Conservation (phyloP, 192 early-diverging fungal genomes). For the Gryganskiella cystojenkinii region DNA sequence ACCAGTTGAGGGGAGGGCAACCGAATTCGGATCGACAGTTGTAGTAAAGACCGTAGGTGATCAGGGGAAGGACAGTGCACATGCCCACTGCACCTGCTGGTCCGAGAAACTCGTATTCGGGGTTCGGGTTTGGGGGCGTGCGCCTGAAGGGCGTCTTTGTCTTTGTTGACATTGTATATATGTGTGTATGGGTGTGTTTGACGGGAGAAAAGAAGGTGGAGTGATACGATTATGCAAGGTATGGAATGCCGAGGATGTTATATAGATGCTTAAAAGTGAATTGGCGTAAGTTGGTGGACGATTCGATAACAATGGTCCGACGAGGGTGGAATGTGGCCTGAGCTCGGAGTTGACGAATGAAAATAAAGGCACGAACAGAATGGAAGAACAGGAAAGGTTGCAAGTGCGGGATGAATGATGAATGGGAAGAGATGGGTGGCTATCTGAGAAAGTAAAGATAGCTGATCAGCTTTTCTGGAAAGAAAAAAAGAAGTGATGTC, state of each 20-base stretch:
- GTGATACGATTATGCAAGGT: too few relatives aligned
- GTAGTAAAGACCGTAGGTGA: slow-evolving; percentile 59
- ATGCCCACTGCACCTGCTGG: slow-evolving; percentile 69
- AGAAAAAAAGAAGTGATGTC: too few relatives aligned
- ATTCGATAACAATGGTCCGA: not conserved
- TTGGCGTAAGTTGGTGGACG: not conserved
- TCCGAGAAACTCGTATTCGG: slow-evolving; percentile 86
- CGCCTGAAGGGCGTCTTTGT: slow-evolving; percentile 5
- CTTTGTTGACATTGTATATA: not conserved
- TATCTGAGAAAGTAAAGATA: too few relatives aligned
- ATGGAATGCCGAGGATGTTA: too few relatives aligned
- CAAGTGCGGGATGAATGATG: too few relatives aligned
- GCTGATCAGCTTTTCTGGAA: too few relatives aligned
- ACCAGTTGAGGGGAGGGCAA: slow-evolving; percentile 44
- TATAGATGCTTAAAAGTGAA: too few relatives aligned
- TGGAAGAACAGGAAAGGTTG: too few relatives aligned
- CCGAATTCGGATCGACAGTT: slow-evolving; percentile 50
- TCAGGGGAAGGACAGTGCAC: slow-evolving; percentile 56
- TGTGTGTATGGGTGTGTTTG: not conserved
- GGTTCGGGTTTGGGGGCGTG: slow-evolving; percentile 71
- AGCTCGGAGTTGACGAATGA: too few relatives aligned
- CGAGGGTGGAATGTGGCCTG: not conserved
- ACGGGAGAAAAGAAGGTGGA: not conserved
- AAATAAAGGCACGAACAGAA: too few relatives aligned
- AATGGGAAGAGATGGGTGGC: too few relatives aligned